Evolutionary conservation across 352 stramenopile genomes (phyloP).

Genomic region (Globisporangium orthogonon): DNA sequence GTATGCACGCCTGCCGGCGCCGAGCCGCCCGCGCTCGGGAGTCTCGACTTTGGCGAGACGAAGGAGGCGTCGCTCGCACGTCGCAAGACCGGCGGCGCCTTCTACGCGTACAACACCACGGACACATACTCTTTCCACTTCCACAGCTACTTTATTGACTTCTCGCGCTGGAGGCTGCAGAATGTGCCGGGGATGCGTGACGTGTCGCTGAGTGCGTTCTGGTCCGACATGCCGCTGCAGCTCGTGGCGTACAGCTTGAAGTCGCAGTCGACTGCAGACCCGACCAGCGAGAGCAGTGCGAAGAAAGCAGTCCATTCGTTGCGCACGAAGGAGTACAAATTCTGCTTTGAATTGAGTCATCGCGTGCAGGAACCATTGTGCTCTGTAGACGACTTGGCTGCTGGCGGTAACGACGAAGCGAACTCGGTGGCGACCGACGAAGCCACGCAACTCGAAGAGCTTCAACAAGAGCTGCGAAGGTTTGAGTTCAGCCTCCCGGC

Average conservation of each 20-base stretch:
- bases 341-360: slow-evolving; percentile 46
- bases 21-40: slow-evolving; percentile 29
- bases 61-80: slow-evolving; percentile 24
- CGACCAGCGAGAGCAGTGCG: slow-evolving; percentile 10
- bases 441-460: slow-evolving; percentile 14
- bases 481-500: slow-evolving; percentile 32
- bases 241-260: slow-evolving; percentile 50
- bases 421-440: background rate
- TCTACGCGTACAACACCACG: slow-evolving; percentile 51
- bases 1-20: slow-evolving; percentile 32
- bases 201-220: slow-evolving; percentile 39
- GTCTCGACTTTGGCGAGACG: slow-evolving; percentile 46
- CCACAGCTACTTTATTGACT: slow-evolving; percentile 69
- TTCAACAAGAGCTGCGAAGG: slow-evolving; percentile 19
- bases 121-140: slow-evolving; percentile 74
- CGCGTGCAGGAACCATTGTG: slow-evolving; percentile 12
- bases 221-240: slow-evolving; percentile 54
- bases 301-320: slow-evolving; percentile 26
- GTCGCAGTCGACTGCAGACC: background rate
- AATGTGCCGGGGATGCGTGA: slow-evolving; percentile 45
- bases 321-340: slow-evolving; percentile 43
- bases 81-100: slow-evolving; percentile 22
- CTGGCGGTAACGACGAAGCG: background rate
- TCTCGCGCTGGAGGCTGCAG: slow-evolving; percentile 41
- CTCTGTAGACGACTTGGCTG: background rate